These are phyloP conservation scores for Rhodotorula sp. DNA, from an alignment of 1,284 basidiomycete species.

Conservation along the genomic window DNA sequence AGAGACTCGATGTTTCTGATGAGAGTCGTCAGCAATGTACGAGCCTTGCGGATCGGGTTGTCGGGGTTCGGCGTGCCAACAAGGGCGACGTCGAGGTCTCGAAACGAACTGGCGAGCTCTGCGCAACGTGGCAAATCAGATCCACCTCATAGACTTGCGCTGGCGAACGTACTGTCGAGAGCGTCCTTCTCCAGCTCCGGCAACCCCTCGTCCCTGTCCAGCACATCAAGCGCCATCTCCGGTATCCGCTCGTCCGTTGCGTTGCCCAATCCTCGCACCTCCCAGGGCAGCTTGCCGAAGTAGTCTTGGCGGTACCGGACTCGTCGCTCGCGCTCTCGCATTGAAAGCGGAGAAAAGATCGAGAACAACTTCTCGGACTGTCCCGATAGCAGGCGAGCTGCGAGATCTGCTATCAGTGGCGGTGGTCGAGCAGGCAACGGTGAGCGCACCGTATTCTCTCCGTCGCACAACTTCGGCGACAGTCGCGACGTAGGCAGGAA, in stretches of 20 bases:
- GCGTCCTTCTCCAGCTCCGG: conserved; percentile 38
- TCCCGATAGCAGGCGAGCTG: conserved; percentile 38
- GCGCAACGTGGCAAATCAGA: neutral
- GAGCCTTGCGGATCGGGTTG: conserved; percentile 16
- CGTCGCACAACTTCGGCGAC: conserved; percentile 85
- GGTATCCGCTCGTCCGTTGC: conserved; percentile 26
- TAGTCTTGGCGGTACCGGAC: conserved; percentile 36
- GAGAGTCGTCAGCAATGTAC: conserved; percentile 57
- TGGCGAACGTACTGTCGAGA: conserved; percentile 15
- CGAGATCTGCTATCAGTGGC: neutral
- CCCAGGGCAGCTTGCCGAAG: conserved; percentile 45
- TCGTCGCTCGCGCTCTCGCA: conserved; percentile 36
- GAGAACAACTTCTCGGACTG: conserved; percentile 34
- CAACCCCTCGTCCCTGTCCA: conserved; percentile 19
- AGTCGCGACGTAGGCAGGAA: conserved; percentile 89
- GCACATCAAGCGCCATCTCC: conserved; percentile 31
- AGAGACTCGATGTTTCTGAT: conserved; percentile 62
- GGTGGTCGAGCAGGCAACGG: fast-evolving
- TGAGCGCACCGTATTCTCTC: conserved; percentile 64
- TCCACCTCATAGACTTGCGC: neutral
- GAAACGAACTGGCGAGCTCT: conserved; percentile 8
- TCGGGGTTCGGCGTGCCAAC: neutral
- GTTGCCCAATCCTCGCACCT: conserved; percentile 37
- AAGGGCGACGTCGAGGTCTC: conserved; percentile 3
- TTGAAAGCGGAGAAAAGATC: conserved; percentile 25